These are phyloP conservation scores for Byssochlamys sp. DNA, from an alignment of 2,329 filamentous ascomycete species.

Conservation along the genomic window DNA sequence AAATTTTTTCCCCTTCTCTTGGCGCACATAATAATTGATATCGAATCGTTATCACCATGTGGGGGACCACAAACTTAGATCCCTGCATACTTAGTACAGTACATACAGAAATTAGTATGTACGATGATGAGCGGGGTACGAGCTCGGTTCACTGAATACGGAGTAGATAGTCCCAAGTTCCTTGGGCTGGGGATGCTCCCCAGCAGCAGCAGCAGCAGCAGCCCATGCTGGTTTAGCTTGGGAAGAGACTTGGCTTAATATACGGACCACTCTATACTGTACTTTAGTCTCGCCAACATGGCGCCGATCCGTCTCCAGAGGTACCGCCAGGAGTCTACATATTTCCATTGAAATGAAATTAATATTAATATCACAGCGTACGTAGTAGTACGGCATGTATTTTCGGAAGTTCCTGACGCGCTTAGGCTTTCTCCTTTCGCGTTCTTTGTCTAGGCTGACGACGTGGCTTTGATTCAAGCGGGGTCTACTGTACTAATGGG, in stretches of 20 bases:
- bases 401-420: neutral
- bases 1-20: neutral
- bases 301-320: neutral
- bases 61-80: neutral
- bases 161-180: too few relatives aligned
- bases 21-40: neutral
- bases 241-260: neutral
- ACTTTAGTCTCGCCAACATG: neutral
- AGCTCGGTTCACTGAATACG: neutral
- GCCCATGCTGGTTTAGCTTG: neutral
- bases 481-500: neutral
- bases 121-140: neutral
- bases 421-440: neutral
- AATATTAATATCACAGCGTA: neutral
- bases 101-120: too few relatives aligned
- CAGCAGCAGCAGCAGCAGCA: neutral
- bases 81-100: neutral
- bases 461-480: neutral
- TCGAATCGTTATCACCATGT: constrained; percentile 1
- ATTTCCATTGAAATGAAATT: too few relatives aligned
- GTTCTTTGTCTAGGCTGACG: neutral
- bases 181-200: too few relatives aligned
- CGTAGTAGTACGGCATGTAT: neutral
- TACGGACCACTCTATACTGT: neutral
- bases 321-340: neutral